Evolutionary conservation across 2,329 filamentous ascomycete genomes (phyloP).

Genomic region (Talaromyces sp.): DNA sequence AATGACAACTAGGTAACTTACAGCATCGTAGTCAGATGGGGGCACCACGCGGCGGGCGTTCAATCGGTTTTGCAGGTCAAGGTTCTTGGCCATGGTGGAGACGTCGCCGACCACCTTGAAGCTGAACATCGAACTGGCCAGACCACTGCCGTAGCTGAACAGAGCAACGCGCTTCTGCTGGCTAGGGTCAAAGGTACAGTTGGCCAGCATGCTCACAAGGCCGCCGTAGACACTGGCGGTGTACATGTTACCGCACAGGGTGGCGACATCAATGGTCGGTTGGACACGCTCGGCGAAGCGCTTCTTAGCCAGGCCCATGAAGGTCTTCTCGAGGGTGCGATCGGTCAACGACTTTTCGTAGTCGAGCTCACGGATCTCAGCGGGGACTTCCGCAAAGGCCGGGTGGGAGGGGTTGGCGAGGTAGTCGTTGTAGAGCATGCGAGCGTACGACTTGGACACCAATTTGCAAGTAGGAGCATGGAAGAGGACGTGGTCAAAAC

Average conservation of each 20-base stretch:
- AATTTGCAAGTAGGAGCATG: slow-evolving; percentile 84
- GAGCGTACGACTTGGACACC: slow-evolving; percentile 77
- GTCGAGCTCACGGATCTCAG: slow-evolving; percentile 70
- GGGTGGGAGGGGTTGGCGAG: slow-evolving; percentile 61
- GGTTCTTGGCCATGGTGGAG: slow-evolving; percentile 58
- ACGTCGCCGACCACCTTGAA: slow-evolving; percentile 61
- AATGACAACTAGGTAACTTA: slow-evolving; percentile 40
- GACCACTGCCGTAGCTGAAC: slow-evolving; percentile 74
- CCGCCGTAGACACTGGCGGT: slow-evolving; percentile 55
- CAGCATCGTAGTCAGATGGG: slow-evolving; percentile 67
- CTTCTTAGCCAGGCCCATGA: slow-evolving; percentile 80
- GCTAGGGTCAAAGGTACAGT: slow-evolving; percentile 57
- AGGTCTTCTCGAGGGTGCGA: slow-evolving; percentile 80
- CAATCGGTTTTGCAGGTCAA: slow-evolving; percentile 65
- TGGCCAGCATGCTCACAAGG: slow-evolving; percentile 55
- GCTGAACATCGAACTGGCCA: slow-evolving; percentile 70
- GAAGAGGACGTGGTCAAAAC: slow-evolving; percentile 79
- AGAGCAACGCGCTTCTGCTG: slow-evolving; percentile 67
- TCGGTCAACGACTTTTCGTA: slow-evolving; percentile 74
- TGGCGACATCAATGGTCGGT: slow-evolving; percentile 68
- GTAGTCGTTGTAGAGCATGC: slow-evolving; percentile 82
- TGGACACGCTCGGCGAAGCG: slow-evolving; percentile 71
- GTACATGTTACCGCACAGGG: slow-evolving; percentile 65
- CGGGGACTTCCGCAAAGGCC: slow-evolving; percentile 67
- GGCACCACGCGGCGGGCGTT: slow-evolving; percentile 59